Evolutionary conservation across 2,329 filamentous ascomycete genomes (phyloP), one percentile per base, ranked within the genome.

Genomic region (Graphilbum fragrans): DNA sequence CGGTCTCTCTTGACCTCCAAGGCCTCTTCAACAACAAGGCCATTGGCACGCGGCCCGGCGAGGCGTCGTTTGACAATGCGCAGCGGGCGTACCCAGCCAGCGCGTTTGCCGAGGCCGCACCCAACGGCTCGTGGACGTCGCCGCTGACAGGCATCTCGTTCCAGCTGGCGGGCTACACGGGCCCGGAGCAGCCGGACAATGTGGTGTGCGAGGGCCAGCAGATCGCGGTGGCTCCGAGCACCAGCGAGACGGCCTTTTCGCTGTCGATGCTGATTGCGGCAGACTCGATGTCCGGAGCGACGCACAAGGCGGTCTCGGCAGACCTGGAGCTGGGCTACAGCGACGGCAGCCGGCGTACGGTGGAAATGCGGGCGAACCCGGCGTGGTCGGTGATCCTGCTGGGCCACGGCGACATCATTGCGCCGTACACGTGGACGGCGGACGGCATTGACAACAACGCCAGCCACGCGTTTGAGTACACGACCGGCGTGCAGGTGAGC

Each of bases 1-100:
- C 57, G 14, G 46, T 55, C 8, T 52, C 50, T 1, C 35, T 63
- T 3, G 52, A 60, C 12, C 49, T 69, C 19, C 50, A 53, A 0
- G 17, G 52, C 0, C 57, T 58, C 34, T 65, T 63, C 53, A 68
- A 70, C 53, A 69, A 70, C 49, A 66, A 66, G 42, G 66, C 55
- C 2, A 69, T 70, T 44, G 64, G 64, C 3, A 56, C 57, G 0
- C 54, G 55, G 12, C 61, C 66, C 0, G 64, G 64, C 2, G 64
- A 69, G 47, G 61, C 66, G 1, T 54, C 61, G n/a, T 67, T 70
- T 43, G 64, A 70, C 41, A 47, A 44, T 2, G 47, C 60, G 3
- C 59, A 60, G 34, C 58, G 66, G 38, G 65, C 65, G 0, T 69
- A 63, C 42, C 64, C 65, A 7, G 54, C 53, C 12, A 34, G 35